phyloP scores from a whole-genome alignment of 345 rosid genomes.

The Salix udensis region DNA sequence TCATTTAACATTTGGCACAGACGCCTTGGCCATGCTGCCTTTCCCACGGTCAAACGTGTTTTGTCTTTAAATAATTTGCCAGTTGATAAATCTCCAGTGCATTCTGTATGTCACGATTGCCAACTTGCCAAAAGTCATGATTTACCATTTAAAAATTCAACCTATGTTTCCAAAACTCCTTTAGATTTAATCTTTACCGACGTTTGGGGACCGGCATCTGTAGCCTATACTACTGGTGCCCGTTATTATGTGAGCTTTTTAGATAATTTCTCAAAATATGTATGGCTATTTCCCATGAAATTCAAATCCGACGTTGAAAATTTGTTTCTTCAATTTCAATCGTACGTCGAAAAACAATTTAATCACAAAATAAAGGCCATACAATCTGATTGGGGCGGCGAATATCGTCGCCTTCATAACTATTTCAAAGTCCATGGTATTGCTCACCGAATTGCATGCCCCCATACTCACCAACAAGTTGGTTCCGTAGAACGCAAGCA shows the following conservation, averaged over 20 bases:
- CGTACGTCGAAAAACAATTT: neutral
- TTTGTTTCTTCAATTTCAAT: neutral
- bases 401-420: neutral
- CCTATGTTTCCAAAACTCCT: neutral
- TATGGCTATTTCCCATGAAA: neutral
- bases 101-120: accelerated
- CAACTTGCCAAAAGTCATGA: neutral
- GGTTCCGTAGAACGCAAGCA: neutral
- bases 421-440: too few species aligned
- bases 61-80: neutral
- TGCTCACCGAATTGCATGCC: neutral
- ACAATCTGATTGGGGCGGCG: too few species aligned
- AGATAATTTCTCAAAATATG: neutral
- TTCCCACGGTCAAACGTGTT: neutral
- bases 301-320: neutral
- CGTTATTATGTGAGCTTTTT: neutral
- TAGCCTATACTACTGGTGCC: neutral
- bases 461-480: neutral
- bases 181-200: too few species aligned
- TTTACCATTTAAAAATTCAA: neutral
- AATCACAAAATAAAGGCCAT: too few species aligned
- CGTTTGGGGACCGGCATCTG: neutral
- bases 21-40: neutral
- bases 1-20: accelerated
- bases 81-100: too few species aligned